Base-by-base conservation (phyloP, 306 rosid species). In the Glycyrrhiza uralensis region DNA sequence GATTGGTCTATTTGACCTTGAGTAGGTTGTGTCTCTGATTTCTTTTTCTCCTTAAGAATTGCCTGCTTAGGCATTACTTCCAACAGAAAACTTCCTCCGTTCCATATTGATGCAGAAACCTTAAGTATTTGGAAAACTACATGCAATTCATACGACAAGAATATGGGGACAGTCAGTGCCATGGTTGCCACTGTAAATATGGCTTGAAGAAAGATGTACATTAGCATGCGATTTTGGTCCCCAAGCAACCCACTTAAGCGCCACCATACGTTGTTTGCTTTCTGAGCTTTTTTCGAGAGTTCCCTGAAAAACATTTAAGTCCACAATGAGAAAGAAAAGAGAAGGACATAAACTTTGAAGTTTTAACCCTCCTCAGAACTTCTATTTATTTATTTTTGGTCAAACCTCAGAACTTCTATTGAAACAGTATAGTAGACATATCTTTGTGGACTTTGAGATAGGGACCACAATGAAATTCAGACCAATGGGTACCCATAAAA, bases 11-110 rank as follows among this genome's bases (percentile, higher is more conserved):
- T 60, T n/a, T 80, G 85, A 22, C 20, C 71, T 29, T 83, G 78
- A 29, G 35, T 14, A 24, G 87, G 84, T 51, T 69, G 88, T 54
- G 33, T 47, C 84, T 81, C 85, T 18, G 85, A 47, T 60, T 83
- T 92, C 86, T 86, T 86, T 46, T 85, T 83, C 87, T 87, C 94
- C 82, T 87, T 89, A 45, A 83, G 90, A 65, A 92, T 85, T 75
- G 82, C 97, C 68, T 92, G 96, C 81, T 83, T 75, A n/a, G 97
- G 97, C 94, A 89, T 87, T 29, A 92, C 97, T 13, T 92, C 97
- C 5, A 92, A 84, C 77, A 92, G 83, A 70, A 89, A 92, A 80
- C 89, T 86, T 39, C 96, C 97, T 45, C 97, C 97, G 63, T 92
- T 83, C 97, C 97, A 92, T 2, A 88, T 67, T 5, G 97, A 32